Conservation (phyloP, 352 stramenopile genomes). For the Lagenidium giganteum region DNA sequence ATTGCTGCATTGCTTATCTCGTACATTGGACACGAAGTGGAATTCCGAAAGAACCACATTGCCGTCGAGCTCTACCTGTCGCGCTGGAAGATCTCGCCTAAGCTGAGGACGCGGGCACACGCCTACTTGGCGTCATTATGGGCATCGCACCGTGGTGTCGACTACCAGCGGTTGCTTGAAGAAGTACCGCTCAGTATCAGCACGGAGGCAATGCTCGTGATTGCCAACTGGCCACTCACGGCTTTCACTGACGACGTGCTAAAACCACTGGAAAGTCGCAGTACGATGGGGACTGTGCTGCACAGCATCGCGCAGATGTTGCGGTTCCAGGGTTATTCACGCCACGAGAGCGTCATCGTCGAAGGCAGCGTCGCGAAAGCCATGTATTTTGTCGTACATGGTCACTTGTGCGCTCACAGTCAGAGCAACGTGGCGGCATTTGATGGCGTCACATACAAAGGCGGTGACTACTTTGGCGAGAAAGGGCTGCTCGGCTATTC, state of each 20-base stretch:
- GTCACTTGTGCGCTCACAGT: neutral
- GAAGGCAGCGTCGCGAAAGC: slow-evolving; percentile 2
- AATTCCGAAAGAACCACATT: too few relatives aligned
- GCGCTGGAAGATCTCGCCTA: neutral
- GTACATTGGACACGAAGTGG: slow-evolving; percentile 3
- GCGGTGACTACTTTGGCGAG: slow-evolving; percentile 2
- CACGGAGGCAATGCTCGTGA: neutral
- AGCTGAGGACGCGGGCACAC: neutral
- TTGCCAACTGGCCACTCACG: neutral
- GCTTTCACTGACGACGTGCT: slow-evolving; percentile 1
- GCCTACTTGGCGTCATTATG: neutral
- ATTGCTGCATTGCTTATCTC: slow-evolving; percentile 3
- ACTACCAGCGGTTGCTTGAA: neutral
- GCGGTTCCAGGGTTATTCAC: slow-evolving; percentile 1
- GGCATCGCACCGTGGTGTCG: neutral
- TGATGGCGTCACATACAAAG: neutral
- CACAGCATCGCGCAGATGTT: neutral
- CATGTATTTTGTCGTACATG: slow-evolving; percentile 5
- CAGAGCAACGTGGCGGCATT: neutral
- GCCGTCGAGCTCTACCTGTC: neutral
- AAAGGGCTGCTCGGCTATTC: neutral
- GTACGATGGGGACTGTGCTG: neutral
- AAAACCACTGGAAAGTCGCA: neutral
- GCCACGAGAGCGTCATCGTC: slow-evolving; percentile 2
- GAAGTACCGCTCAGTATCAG: slow-evolving; percentile 3